A percentile compares a stretch with the other conserved stretches of the same genome.
These are phyloP conservation scores for Leishmania tropica DNA, from an alignment of 208 protist species.

Conservation along the genomic window DNA sequence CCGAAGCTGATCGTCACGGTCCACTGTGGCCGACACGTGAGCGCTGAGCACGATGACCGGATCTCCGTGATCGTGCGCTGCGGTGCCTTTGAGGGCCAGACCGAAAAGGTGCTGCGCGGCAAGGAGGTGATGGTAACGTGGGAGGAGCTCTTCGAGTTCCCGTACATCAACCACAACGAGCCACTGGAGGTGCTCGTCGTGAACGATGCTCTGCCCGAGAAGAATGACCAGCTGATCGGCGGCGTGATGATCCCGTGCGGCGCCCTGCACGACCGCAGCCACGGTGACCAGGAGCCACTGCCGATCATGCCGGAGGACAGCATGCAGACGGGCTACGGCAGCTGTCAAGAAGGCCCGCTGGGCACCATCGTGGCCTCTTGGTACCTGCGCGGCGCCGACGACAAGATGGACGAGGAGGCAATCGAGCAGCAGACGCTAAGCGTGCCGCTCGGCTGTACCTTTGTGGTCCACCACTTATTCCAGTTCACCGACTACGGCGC, in stretches of 20 bases:
- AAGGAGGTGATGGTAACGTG: constrained; percentile 68
- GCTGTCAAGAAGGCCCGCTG: constrained; percentile 69
- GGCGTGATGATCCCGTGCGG: constrained; percentile 72
- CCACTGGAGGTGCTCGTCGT: constrained; percentile 83
- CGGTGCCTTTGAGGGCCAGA: constrained; percentile 90
- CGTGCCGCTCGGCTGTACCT: constrained; percentile 67
- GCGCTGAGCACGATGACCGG: constrained; percentile 53
- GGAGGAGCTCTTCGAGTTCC: constrained; percentile 92
- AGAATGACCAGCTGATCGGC: constrained; percentile 71
- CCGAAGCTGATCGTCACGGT: constrained; percentile 87
- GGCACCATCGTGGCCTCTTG: constrained; percentile 81
- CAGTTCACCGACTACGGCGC: constrained; percentile 90
- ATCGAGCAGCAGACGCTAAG: constrained; percentile 71
- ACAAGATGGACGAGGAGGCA: constrained; percentile 52
- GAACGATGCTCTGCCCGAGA: constrained; percentile 65
- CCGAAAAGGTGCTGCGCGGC: constrained; percentile 78
- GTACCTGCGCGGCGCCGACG: constrained; percentile 77
- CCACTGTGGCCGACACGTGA: constrained; percentile 81
- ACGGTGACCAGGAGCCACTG: constrained; percentile 76
- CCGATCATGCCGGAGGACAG: constrained; percentile 69
- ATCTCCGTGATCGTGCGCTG: constrained; percentile 86
- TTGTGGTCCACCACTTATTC: constrained; percentile 86
- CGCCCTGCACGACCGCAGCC: constrained; percentile 62
- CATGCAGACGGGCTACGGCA: constrained; percentile 62
- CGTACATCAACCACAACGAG: constrained; percentile 81